Evolutionary conservation across 2,329 filamentous ascomycete species (phyloP), one percentile per base, ranked within the genome.

Genomic region (Sporothrix curviconia): DNA sequence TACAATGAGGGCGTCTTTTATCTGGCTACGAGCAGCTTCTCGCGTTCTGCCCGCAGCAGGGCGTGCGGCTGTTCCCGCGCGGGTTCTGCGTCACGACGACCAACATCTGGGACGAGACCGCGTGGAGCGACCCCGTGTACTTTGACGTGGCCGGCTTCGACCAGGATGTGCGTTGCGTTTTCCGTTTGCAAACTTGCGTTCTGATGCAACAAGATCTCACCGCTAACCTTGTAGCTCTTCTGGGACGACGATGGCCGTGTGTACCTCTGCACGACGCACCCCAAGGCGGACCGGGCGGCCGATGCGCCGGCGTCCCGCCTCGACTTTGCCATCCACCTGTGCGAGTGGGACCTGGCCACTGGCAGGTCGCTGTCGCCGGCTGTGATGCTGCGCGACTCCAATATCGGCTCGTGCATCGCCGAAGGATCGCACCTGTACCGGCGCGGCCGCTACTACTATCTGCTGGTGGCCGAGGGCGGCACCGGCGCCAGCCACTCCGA

Each of bases 1-100:
- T 79, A 85, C 60, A 81, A 84, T 58, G 81, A 79, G 36, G 72
- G 77, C 3, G 76, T 71, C 55, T 85, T 84, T 68, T 85, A 77
- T 74, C 76, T 85, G 7, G 58, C 30, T 2, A 50, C 46, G 6
- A 30, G 14, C 28, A 22, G 28, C 17, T 36, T 50, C n/a, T 4
- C 15, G 2, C 46, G 46, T 36, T 36, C n/a, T 36, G 32, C 14
- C 46, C 28, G n/a, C 46, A 50, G 32, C 46, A 36, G 12, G 30
- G 17, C n/a, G 9, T 11, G n/a, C 15, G 46, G 2, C 32, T 36
- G 8, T 36, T 50, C 17, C 30, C 30, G 2, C 28, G 30, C 15
- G 30, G 30, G 4, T 50, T 50, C 32, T 36, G 12, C 30, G 15
- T 50, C 28, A 50, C 5, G 17, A 34, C 32, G 9, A 22, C 25